Percentiles rank a stretch among this genome's conserved stretches.
phyloP scores from a whole-genome alignment of 2,329 filamentous ascomycete genomes.

The Fusarium neocosmosporiellum region DNA sequence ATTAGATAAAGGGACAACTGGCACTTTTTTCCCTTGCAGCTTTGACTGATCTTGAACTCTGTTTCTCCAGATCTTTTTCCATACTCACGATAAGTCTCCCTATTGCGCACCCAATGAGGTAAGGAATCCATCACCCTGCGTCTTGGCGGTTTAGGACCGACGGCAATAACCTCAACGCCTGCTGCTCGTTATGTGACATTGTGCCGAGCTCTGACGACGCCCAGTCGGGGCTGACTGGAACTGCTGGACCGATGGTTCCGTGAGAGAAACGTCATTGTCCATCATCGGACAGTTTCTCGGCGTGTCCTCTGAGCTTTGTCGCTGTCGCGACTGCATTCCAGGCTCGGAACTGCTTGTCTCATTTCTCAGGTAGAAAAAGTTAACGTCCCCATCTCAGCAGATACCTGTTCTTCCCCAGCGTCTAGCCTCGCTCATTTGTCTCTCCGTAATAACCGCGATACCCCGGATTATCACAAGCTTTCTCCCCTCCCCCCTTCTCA shows the following conservation, averaged over 20 bases:
- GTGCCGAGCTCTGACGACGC: neutral
- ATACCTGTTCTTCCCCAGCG: neutral
- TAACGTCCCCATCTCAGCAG: neutral
- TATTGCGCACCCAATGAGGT: neutral
- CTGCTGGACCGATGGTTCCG: neutral
- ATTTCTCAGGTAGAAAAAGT: neutral
- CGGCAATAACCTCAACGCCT: neutral
- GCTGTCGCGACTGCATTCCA: neutral
- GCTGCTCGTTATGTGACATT: neutral
- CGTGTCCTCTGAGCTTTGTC: neutral
- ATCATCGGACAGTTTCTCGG: neutral
- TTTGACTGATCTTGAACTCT: neutral
- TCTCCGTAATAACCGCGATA: neutral
- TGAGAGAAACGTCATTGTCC: neutral
- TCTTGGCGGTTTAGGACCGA: neutral
- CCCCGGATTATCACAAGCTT: slow-evolving; percentile 3
- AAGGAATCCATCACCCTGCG: neutral
- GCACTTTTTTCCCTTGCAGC: neutral
- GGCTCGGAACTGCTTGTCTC: neutral
- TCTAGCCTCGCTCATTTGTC: neutral
- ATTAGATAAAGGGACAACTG: slow-evolving; percentile 12
- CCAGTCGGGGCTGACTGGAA: neutral
- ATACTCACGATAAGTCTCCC: neutral
- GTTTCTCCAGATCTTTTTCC: neutral
- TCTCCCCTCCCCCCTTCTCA: neutral